Evolutionary conservation across 768 basidiomycete genomes (phyloP), one percentile per base, ranked within the genome.

Genomic region (Mycena latifolia): DNA sequence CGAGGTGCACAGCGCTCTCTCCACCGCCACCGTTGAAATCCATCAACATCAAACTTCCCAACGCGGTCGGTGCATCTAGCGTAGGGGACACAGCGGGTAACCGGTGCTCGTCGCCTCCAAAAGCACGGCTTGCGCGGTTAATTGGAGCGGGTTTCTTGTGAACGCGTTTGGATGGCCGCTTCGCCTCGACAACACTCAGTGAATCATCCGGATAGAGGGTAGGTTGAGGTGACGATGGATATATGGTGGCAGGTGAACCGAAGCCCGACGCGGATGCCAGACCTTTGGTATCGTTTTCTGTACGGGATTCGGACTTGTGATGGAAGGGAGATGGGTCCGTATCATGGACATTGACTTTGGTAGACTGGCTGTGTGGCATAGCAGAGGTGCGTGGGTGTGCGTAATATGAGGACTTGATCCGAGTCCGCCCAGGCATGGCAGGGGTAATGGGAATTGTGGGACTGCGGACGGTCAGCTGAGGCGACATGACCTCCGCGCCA

Each of bases 141-240:
- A 47, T 71, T 39, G 80, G 75, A 18, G 73, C 74, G 17, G 77
- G 77, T 65, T 78, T 77, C 71, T 79, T 81, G 52, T 77, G 77
- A 56, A 71, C 52, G 20, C 72, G 75, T 66, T 71, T 74, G 43
- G 70, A 57, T 53, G 60, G 20, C 70, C 63, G 74, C 53, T 63
- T 78, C 54, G 80, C 78, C 18, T 84, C 86, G 6, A 85, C 81
- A 43, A 89, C 80, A 64, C 89, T 90, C 77, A 90, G 79, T 10
- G 89, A 92, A 75, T 92, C 91, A 62, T 92, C 91, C 5, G 91
- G 90, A 72, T 88, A 90, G 61, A 92, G 70, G 10, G 89, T 90
- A 15, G 86, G 86, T 68, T 86, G 87, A 12, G 89, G 89, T 8
- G 85, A 88, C 18, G 85, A 82, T 50, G 82, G 77, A 66, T 80